Base-by-base conservation (phyloP, 257 asterid species). In the Nicotiana noctiflora region DNA sequence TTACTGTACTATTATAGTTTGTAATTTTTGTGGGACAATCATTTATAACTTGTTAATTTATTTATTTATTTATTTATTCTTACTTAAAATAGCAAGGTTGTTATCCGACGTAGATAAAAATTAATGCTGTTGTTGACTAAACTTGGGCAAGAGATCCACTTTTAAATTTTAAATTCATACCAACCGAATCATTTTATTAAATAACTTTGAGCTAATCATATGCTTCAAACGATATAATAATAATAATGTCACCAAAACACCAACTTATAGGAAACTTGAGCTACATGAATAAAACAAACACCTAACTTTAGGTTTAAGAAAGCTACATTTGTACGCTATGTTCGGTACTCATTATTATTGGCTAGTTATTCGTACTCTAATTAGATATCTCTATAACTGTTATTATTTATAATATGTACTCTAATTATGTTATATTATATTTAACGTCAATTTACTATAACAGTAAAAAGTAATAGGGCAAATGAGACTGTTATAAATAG, bases 141-240 rank as follows among this genome's bases (percentile, higher is more conserved):
- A 23, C 40, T 46, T 46, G 15, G 7, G 60, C 15, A 46, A 46
- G 40, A 5, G 49, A 13, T 72, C 23, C 25, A 72, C 6, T 7
- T 72, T 49, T 72, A 21, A 46, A 46, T 1, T 56, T 62, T 21
- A 10, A 70, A 19, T 40, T 12, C 21, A 21, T 25, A 72, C 40
- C 78, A 72, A 46, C 78, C 78, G 13, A 46, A 46, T 49, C 78
- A 72, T 72, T 72, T 60, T 72, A 46, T 21, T 72, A 23, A 23
- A 46, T 72, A 72, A 72, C 78, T 49, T 23, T 13, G 32, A 49
- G 78, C 78, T 72, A 72, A 72, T 72, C 60, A 72, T 72, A 72
- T 46, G 60, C 40, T 46, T 13, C 60, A 13, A n/a, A 72, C 40
- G 4, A 27, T 72, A 72, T 14, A 46, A 72, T 17, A 40, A 4